Conservation (phyloP, 1,284 basidiomycete species). For the Leccinum solheimii region DNA sequence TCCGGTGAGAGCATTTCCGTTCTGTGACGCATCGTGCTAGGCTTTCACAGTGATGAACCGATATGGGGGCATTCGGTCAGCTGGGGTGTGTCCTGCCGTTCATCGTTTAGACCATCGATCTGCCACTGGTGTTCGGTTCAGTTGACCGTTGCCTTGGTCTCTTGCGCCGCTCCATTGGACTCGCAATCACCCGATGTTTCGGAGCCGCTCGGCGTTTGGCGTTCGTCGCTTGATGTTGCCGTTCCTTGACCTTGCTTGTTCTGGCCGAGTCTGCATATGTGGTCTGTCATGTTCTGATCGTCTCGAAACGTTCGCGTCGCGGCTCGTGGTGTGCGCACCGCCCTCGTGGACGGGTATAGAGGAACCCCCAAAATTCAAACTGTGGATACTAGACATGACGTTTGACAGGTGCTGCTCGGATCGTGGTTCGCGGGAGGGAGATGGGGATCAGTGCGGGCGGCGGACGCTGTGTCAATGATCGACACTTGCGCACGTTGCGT, state of each 20-base stretch:
- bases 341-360: neutral
- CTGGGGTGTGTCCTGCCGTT: neutral
- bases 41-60: slow-evolving; percentile 15
- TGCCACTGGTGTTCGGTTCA: neutral
- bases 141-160: neutral
- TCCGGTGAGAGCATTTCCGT: neutral
- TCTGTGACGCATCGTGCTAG: neutral
- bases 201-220: neutral
- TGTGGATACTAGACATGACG: neutral
- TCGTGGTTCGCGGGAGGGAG: neutral
- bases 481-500: neutral
- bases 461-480: neutral
- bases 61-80: slow-evolving; percentile 14
- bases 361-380: neutral
- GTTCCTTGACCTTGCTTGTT: slow-evolving; percentile 3
- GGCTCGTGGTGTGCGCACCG: neutral
- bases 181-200: neutral
- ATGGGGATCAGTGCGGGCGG: neutral
- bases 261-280: neutral
- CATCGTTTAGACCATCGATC: neutral
- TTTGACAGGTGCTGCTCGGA: neutral
- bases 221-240: slow-evolving; percentile 4
- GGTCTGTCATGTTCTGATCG: slow-evolving; percentile 10
- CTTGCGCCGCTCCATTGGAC: neutral
- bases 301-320: neutral